A percentile compares a stretch with the other conserved stretches of the same genome.
These are phyloP conservation scores for Hyphopichia burtonii DNA, from an alignment of 1,139 yeast genomes.

Conservation along the genomic window DNA sequence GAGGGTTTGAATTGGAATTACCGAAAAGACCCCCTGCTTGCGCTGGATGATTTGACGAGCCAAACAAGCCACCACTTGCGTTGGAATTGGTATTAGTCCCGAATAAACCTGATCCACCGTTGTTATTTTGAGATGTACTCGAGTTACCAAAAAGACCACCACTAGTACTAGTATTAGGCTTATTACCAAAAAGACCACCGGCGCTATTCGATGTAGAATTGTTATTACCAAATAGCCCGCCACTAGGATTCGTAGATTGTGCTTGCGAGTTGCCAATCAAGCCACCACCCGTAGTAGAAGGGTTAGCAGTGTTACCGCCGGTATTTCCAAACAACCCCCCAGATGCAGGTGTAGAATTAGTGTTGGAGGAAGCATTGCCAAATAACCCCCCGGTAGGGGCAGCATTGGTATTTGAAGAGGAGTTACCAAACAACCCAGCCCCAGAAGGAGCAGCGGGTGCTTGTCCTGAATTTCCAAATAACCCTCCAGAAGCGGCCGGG, in stretches of 20 bases:
- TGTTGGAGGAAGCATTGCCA: conserved; percentile 1
- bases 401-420: conserved; percentile 6
- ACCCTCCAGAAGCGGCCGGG: conserved; percentile 8
- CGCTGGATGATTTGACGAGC: neutral
- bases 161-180: conserved; percentile 4
- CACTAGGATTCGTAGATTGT: neutral
- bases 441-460: conserved; percentile 1
- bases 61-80: conserved; percentile 2
- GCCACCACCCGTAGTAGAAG: neutral
- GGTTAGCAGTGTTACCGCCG: neutral
- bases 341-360: conserved; percentile 7
- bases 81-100: conserved; percentile 6
- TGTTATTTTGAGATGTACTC: neutral
- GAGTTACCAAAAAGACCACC: conserved; percentile 9
- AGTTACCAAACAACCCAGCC: conserved; percentile 11
- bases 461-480: conserved; percentile 14
- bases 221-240: neutral
- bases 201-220: conserved; percentile 6
- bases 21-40: neutral
- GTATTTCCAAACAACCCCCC: conserved; percentile 16
- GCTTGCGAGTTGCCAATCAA: conserved; percentile 12
- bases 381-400: conserved; percentile 7
- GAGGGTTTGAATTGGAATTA: neutral
- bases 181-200: conserved; percentile 10
- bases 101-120: conserved; percentile 8